Conservation (phyloP, 306 rosid species). For the Crotalaria pallida region DNA sequence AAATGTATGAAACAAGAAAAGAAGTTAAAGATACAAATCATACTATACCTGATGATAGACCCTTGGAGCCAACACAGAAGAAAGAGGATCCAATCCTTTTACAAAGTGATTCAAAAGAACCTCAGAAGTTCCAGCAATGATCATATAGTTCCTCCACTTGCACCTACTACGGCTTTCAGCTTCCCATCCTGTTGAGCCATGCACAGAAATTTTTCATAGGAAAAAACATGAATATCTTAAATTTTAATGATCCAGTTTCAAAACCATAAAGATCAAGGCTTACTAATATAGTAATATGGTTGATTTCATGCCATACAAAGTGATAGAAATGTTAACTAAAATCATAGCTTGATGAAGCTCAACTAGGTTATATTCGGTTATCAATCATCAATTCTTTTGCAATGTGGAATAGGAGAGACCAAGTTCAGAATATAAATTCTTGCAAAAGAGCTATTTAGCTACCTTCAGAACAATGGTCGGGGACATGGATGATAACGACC, state of each 20-base stretch:
- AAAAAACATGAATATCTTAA: background rate
- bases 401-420: background rate
- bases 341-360: background rate
- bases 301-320: background rate
- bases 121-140: constrained; percentile 62
- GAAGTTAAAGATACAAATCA: constrained; percentile 16
- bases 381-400: background rate
- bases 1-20: background rate
- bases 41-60: constrained; percentile 65
- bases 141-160: constrained; percentile 64
- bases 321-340: background rate
- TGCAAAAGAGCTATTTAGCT: background rate
- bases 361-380: background rate
- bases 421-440: background rate
- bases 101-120: constrained; percentile 77
- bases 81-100: constrained; percentile 64
- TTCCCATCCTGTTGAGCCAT: constrained; percentile 44
- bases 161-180: constrained; percentile 71
- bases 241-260: background rate
- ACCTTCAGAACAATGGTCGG: constrained; percentile 81
- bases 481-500: constrained; percentile 84
- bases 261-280: background rate
- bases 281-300: background rate
- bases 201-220: background rate
- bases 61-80: constrained; percentile 71